These are phyloP conservation scores for Pilasporangium apinafurcum DNA, from an alignment of 352 stramenopile species.

Conservation along the genomic window DNA sequence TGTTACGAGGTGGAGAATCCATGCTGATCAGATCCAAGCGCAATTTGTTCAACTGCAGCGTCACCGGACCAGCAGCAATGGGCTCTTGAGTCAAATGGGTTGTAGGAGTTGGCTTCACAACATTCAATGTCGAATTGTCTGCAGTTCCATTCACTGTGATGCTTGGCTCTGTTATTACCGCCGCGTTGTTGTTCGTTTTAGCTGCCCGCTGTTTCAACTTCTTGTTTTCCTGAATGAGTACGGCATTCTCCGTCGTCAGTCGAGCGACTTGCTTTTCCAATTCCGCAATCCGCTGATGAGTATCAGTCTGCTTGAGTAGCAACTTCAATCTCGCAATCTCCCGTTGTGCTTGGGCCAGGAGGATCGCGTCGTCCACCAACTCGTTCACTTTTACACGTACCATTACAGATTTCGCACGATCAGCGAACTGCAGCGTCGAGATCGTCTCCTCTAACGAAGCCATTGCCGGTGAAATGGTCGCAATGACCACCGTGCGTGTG, in stretches of 20 bases:
- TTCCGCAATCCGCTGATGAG: constrained; percentile 20
- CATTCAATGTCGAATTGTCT: too few relatives aligned
- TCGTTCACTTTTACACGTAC: constrained; percentile 76
- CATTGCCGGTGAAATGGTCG: constrained; percentile 79
- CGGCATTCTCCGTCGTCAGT: constrained; percentile 37
- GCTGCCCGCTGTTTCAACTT: constrained; percentile 20
- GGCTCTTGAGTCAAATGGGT: background rate
- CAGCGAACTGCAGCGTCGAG: constrained; percentile 87
- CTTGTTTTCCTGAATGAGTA: constrained; percentile 38
- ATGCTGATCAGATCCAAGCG: constrained; percentile 19
- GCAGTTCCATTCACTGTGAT: too few relatives aligned
- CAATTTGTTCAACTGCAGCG: constrained; percentile 23
- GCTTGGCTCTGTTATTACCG: background rate
- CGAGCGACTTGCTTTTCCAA: constrained; percentile 38
- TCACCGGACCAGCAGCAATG: too few relatives aligned
- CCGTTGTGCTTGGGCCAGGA: constrained; percentile 61
- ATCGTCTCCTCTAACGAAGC: constrained; percentile 84
- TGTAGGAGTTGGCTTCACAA: background rate
- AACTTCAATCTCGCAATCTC: constrained; percentile 66
- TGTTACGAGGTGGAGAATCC: background rate
- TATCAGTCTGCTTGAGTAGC: constrained; percentile 38
- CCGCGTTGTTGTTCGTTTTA: background rate
- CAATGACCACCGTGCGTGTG: constrained; percentile 85
- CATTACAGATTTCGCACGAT: constrained; percentile 74
- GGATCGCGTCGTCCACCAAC: constrained; percentile 72